Evolutionary conservation across 2,329 filamentous ascomycete genomes (phyloP).

Genomic region (Curvularia lunata): DNA sequence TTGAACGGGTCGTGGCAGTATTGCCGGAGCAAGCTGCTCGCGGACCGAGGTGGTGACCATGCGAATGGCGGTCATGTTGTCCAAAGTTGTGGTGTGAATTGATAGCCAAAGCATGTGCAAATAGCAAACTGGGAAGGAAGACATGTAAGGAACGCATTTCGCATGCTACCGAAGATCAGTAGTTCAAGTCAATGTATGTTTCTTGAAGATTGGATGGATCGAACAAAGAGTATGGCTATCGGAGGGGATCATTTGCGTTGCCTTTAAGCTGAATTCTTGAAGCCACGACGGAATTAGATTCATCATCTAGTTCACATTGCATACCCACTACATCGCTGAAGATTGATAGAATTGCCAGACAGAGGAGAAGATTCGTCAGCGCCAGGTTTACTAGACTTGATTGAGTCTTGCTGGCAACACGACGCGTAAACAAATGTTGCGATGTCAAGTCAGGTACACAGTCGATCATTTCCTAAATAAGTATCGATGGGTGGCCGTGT

Average conservation of each 20-base stretch:
- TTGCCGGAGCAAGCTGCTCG: slow-evolving; percentile 42
- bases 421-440: background rate
- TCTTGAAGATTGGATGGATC: background rate
- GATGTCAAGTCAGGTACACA: background rate
- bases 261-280: background rate
- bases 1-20: slow-evolving; percentile 35
- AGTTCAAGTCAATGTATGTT: too few species aligned
- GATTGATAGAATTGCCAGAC: background rate
- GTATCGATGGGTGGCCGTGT: background rate
- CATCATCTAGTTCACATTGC: background rate
- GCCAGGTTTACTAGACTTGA: background rate
- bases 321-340: background rate
- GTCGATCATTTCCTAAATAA: background rate
- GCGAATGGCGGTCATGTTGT: background rate
- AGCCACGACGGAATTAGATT: background rate
- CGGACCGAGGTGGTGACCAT: background rate
- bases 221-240: background rate
- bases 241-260: background rate
- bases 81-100: background rate
- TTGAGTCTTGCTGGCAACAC: background rate
- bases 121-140: background rate
- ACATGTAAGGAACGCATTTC: background rate
- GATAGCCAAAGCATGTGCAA: background rate
- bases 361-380: background rate
- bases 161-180: background rate